phyloP scores from a whole-genome alignment of 2,329 filamentous ascomycete genomes.

The Rutstroemia sp. region DNA sequence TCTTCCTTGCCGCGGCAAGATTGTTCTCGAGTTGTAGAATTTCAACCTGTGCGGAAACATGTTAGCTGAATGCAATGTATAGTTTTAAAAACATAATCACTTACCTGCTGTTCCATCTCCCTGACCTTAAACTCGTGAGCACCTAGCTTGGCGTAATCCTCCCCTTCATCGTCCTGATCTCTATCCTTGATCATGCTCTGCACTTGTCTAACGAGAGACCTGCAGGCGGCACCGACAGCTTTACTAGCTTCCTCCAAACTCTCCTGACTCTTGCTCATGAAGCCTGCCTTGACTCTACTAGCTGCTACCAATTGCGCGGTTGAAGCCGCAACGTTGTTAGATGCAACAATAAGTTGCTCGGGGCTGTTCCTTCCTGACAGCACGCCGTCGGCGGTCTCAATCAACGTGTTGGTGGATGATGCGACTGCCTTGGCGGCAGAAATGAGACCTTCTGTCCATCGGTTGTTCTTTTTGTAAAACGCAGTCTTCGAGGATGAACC shows the following conservation, averaged over 20 bases:
- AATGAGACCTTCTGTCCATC: conserved; percentile 97
- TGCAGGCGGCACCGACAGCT: conserved; percentile 83
- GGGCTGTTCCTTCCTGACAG: conserved; percentile 86
- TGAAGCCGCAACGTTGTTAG: conserved; percentile 91
- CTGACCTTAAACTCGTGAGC: conserved; percentile 96
- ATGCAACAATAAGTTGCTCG: conserved; percentile 95
- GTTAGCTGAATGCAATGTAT: conserved; percentile 7
- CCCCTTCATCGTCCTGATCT: conserved; percentile 69
- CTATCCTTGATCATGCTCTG: conserved; percentile 89
- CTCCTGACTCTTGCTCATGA: conserved; percentile 97
- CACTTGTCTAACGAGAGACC: conserved; percentile 82
- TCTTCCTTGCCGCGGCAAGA: conserved; percentile 68
- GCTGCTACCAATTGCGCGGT: conserved; percentile 96
- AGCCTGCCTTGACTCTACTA: conserved; percentile 90
- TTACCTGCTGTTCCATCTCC: conserved; percentile 99
- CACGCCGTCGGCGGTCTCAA: conserved; percentile 96
- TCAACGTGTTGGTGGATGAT: conserved; percentile 85
- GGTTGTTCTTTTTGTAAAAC: conserved; percentile 99
- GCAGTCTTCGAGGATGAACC: conserved; percentile 82
- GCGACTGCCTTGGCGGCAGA: conserved; percentile 96
- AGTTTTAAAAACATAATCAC: conserved; percentile 26
- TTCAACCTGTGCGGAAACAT: conserved; percentile 61
- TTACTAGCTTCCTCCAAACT: conserved; percentile 84
- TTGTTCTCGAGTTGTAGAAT: conserved; percentile 92
- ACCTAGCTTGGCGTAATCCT: conserved; percentile 84